These are phyloP conservation scores for Oenanthe sinensis DNA, from an alignment of 129 eudicot species.

Conservation along the genomic window DNA sequence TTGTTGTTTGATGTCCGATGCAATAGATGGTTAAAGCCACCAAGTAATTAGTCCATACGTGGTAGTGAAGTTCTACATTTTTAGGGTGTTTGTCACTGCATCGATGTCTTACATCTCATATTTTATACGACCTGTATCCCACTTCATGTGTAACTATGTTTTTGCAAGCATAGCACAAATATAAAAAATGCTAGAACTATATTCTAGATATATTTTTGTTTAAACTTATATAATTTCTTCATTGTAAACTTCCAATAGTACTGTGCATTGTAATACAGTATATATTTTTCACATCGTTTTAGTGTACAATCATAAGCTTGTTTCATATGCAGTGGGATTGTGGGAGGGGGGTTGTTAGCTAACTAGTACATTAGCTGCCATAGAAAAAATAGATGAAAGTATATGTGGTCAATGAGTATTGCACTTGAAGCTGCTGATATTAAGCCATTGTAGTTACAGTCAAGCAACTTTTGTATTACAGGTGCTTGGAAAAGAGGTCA, in stretches of 20 bases:
- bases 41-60: neutral
- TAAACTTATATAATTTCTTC: neutral
- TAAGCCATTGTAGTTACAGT: neutral
- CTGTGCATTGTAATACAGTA: too few relatives aligned
- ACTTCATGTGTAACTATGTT: neutral
- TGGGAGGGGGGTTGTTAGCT: neutral
- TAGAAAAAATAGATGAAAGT: neutral
- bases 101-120: neutral
- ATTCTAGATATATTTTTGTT: neutral
- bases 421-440: neutral
- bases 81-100: neutral
- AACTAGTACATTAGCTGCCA: neutral
- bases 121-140: neutral
- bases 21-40: neutral
- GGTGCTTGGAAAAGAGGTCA: conserved; percentile 44
- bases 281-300: too few relatives aligned
- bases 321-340: neutral
- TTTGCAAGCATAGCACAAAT: neutral
- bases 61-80: neutral
- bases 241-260: neutral
- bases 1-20: neutral
- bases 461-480: conserved; percentile 16
- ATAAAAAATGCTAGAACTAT: neutral
- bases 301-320: neutral
- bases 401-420: neutral